A percentile compares a stretch with the other conserved stretches of the same genome.
Conservation (phyloP, 2,329 filamentous ascomycete species). For the Claviceps sorghi region DNA sequence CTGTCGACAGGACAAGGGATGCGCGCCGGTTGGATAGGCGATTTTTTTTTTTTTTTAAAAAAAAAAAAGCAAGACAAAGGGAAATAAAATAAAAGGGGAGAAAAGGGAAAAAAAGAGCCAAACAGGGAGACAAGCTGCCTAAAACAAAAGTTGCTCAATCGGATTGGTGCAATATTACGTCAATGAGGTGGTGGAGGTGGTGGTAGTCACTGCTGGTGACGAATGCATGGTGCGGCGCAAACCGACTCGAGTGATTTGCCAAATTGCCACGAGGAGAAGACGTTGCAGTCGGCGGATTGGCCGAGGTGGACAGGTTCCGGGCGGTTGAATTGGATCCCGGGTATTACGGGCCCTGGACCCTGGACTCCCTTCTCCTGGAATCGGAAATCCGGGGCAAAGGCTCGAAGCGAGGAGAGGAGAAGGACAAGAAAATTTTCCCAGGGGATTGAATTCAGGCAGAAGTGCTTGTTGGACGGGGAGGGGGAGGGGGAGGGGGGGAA, state of each 20-base stretch:
- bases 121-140: no score
- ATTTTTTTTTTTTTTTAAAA: not conserved
- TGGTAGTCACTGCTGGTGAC: not conserved
- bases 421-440: no score
- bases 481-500: no score
- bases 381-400: not conserved
- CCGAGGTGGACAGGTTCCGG: not conserved
- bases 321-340: not conserved
- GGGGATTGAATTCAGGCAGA: no score
- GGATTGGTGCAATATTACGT: not conserved
- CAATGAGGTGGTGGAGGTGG: not conserved
- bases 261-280: not conserved
- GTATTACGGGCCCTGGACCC: not conserved
- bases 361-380: no score
- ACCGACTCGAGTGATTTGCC: not conserved
- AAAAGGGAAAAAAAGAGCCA: no score
- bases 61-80: not conserved
- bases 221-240: constrained; percentile 1
- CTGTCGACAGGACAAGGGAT: not conserved
- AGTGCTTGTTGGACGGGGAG: no score
- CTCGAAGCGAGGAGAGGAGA: no score
- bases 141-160: no score
- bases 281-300: not conserved
- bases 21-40: not conserved
- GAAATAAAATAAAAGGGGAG: not conserved